A percentile compares a stretch with the other conserved stretches of the same genome.
phyloP scores from a whole-genome alignment of 1,139 yeast genomes.

The Debaryomyces sp. region DNA sequence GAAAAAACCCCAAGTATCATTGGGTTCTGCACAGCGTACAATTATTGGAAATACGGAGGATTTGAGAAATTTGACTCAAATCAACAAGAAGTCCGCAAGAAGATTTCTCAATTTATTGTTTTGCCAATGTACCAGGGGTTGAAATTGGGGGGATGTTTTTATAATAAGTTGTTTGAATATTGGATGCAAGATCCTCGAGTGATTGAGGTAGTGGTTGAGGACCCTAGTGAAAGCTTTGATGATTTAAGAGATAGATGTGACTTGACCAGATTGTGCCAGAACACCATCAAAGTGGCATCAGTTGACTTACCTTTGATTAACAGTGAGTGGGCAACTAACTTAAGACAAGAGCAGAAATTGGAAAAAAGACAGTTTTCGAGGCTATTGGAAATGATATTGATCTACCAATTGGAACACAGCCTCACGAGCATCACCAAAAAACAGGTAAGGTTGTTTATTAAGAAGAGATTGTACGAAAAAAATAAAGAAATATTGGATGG shows the following conservation, averaged over 20 bases:
- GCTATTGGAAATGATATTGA: constrained; percentile 72
- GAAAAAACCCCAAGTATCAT: constrained; percentile 48
- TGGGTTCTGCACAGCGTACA: constrained; percentile 84
- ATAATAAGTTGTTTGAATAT: constrained; percentile 51
- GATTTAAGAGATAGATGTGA: constrained; percentile 87
- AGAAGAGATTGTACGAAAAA: constrained; percentile 70
- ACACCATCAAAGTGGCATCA: neutral
- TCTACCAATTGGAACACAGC: constrained; percentile 42
- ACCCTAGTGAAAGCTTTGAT: constrained; percentile 92
- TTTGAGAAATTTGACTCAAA: constrained; percentile 56
- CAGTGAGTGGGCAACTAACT: constrained; percentile 46
- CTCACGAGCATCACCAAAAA: constrained; percentile 29
- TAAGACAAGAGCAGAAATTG: constrained; percentile 53
- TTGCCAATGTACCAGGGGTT: constrained; percentile 79
- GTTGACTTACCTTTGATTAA: constrained; percentile 25
- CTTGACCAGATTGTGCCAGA: constrained; percentile 49
- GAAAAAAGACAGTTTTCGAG: constrained; percentile 80
- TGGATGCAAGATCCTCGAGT: constrained; percentile 60
- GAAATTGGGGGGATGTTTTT: constrained; percentile 70
- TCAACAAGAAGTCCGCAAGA: constrained; percentile 54
- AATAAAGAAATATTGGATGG: constrained; percentile 77
- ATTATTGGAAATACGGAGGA: constrained; percentile 78
- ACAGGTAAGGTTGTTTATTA: constrained; percentile 62
- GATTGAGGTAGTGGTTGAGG: constrained; percentile 87
- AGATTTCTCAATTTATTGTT: constrained; percentile 85